These are phyloP conservation scores for Neotropicomus parvogracilis DNA, from an alignment of 1,284 basidiomycete genomes.

Conservation along the genomic window DNA sequence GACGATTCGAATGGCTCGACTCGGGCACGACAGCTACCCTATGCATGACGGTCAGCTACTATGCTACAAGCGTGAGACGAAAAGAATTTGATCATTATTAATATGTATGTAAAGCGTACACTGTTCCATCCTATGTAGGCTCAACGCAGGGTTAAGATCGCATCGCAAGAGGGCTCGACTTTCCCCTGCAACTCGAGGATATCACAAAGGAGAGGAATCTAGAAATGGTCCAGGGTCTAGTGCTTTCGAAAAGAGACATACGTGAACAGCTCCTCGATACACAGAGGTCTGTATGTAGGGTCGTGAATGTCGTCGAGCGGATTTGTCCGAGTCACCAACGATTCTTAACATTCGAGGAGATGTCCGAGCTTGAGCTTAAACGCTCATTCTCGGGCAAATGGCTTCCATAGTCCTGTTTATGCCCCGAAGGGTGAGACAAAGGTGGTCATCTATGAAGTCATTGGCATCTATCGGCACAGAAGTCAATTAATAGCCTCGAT, in stretches of 20 bases:
- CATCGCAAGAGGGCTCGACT: constrained; percentile 35
- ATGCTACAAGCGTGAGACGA: constrained; percentile 40
- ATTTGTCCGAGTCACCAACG: constrained; percentile 24
- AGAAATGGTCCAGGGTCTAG: constrained; percentile 9
- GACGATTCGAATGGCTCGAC: constrained; percentile 42
- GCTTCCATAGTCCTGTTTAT: constrained; percentile 6
- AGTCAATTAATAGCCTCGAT: constrained; percentile 16
- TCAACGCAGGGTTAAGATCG: constrained; percentile 32
- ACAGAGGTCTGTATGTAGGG: constrained; percentile 31
- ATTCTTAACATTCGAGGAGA: constrained; percentile 25
- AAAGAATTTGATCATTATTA: constrained; percentile 14
- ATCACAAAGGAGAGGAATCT: constrained; percentile 46
- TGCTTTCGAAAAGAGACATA: constrained; percentile 24
- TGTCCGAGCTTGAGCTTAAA: constrained; percentile 16
- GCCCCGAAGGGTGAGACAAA: constrained; percentile 22
- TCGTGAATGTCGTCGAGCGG: constrained; percentile 24
- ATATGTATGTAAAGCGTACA: constrained; percentile 32
- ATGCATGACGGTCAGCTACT: constrained; percentile 43
- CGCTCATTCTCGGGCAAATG: constrained; percentile 11
- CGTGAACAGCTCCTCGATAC: constrained; percentile 35
- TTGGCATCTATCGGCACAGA: not conserved
- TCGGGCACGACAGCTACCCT: constrained; percentile 36
- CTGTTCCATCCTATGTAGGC: constrained; percentile 33
- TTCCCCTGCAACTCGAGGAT: constrained; percentile 37
- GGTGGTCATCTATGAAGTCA: constrained; percentile 17